Conservation (phyloP, 257 asterid genomes). For the Scutellaria baicalensis region DNA sequence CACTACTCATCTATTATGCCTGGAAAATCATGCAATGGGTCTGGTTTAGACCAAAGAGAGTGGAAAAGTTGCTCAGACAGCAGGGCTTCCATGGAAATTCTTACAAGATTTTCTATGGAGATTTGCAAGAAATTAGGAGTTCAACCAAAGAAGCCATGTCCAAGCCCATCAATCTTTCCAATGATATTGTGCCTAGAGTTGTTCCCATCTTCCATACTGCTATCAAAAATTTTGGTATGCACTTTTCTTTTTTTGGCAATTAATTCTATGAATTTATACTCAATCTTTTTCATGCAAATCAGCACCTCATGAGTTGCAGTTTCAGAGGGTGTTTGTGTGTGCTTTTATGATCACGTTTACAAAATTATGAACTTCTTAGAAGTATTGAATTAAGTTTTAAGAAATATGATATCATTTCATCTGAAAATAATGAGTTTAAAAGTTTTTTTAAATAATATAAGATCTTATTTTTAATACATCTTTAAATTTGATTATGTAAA, state of each 20-base stretch:
- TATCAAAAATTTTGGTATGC: slow-evolving; percentile 18
- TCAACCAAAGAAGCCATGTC: slow-evolving; percentile 26
- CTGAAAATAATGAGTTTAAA: too few relatives aligned
- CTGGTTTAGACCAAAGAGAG: slow-evolving; percentile 26
- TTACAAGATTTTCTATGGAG: slow-evolving; percentile 29
- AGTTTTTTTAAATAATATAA: too few relatives aligned
- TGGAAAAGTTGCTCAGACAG: slow-evolving; percentile 24
- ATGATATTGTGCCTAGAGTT: slow-evolving; percentile 26
- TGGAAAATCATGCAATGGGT: slow-evolving; percentile 26
- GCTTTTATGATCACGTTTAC: too few relatives aligned
- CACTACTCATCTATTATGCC: neutral
- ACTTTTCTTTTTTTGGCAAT: neutral
- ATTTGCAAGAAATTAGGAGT: slow-evolving; percentile 19
- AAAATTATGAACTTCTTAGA: too few relatives aligned
- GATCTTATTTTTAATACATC: too few relatives aligned
- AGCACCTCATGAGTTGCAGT: neutral
- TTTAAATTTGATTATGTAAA: too few relatives aligned
- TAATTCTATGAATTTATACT: too few relatives aligned
- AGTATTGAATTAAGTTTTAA: too few relatives aligned
- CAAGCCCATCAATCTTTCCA: slow-evolving; percentile 31
- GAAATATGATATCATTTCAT: too few relatives aligned
- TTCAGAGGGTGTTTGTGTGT: neutral
- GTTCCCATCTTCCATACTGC: slow-evolving; percentile 12
- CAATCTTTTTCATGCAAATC: too few relatives aligned
- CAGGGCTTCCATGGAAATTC: slow-evolving; percentile 33